A percentile compares a stretch with the other conserved stretches of the same genome.
Conservation (phyloP, 1,284 basidiomycete genomes). For the Irpex rosettiformis region DNA sequence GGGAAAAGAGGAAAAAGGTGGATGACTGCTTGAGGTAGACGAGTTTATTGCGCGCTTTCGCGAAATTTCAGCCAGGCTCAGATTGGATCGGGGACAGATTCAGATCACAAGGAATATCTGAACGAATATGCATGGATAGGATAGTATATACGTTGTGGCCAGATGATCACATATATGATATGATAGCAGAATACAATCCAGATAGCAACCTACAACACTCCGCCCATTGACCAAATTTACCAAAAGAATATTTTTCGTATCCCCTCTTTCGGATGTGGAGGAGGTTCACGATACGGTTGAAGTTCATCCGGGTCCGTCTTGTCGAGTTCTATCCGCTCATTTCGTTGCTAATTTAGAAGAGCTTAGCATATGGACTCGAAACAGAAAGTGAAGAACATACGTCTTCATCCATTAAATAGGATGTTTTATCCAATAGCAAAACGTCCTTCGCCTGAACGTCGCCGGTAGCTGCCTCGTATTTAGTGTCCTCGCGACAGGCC, state of each 20-base stretch:
- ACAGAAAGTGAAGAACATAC: conserved; percentile 33
- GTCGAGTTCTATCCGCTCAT: conserved; percentile 6
- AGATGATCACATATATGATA: conserved; percentile 3
- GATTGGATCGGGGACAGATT: not conserved
- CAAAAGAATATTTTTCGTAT: conserved; percentile 28
- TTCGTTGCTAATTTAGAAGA: conserved; percentile 4
- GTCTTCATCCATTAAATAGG: conserved; percentile 60
- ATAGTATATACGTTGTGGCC: conserved; percentile 1
- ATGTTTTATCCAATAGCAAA: conserved; percentile 38
- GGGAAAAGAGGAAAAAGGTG: conserved; percentile 9
- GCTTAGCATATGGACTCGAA: not conserved
- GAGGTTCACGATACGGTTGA: conserved; percentile 20
- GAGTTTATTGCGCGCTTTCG: not conserved
- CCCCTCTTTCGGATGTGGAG: conserved; percentile 15
- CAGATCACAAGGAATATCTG: conserved; percentile 1
- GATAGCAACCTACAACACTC: conserved; percentile 1
- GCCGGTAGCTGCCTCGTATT: conserved; percentile 50
- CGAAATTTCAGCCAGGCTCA: not conserved
- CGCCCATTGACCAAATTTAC: conserved; percentile 14
- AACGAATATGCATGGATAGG: conserved; percentile 3
- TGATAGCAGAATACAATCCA: conserved; percentile 7
- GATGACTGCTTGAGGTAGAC: conserved; percentile 13
- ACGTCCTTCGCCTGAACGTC: conserved; percentile 41
- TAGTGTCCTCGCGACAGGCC: conserved; percentile 57
- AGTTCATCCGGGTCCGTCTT: conserved; percentile 5